A percentile compares a stretch with the other conserved stretches of the same genome.
phyloP scores from a whole-genome alignment of 495 filamentous ascomycete genomes.

The Hyaloscypha bicolor region DNA sequence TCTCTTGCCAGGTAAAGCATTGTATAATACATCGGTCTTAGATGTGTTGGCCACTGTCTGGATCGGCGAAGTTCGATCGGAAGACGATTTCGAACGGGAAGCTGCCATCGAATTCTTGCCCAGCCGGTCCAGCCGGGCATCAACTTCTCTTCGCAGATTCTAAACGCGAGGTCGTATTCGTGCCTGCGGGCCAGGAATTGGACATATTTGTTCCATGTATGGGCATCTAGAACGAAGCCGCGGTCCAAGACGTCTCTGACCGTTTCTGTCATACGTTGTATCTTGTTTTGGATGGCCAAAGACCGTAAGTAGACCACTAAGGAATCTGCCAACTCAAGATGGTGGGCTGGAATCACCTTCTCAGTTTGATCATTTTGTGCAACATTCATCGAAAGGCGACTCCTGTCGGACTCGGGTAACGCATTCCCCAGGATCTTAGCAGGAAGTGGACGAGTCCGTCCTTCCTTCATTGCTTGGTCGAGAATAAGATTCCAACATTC shows the following conservation, averaged over 20 bases:
- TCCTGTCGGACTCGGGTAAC: neutral
- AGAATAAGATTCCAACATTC: conserved; percentile 67
- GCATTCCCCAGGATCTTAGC: neutral
- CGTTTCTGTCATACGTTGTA: conserved; percentile 47
- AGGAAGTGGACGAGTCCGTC: conserved; percentile 31
- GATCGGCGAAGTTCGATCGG: conserved; percentile 32
- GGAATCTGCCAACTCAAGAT: conserved; percentile 7
- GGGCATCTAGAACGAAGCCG: conserved; percentile 69
- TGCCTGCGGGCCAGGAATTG: conserved; percentile 48
- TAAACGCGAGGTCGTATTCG: conserved; percentile 57
- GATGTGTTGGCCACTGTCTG: conserved; percentile 41
- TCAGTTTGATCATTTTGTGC: neutral
- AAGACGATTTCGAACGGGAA: conserved; percentile 39
- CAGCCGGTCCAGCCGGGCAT: conserved; percentile 79
- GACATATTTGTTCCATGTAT: conserved; percentile 65
- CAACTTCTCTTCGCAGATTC: conserved; percentile 68
- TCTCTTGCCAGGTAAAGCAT: conserved; percentile 55
- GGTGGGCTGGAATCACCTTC: conserved; percentile 15
- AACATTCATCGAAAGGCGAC: neutral
- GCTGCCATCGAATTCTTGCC: conserved; percentile 42
- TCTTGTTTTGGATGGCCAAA: conserved; percentile 49
- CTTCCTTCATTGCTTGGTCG: conserved; percentile 50
- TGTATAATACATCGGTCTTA: conserved; percentile 55
- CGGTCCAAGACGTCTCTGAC: conserved; percentile 52
- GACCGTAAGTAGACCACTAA: conserved; percentile 45